Percentiles rank a stretch among this genome's conserved stretches.
Evolutionary conservation across 164 flowering plant species (phyloP).

Genomic region (Malania oleifera): DNA sequence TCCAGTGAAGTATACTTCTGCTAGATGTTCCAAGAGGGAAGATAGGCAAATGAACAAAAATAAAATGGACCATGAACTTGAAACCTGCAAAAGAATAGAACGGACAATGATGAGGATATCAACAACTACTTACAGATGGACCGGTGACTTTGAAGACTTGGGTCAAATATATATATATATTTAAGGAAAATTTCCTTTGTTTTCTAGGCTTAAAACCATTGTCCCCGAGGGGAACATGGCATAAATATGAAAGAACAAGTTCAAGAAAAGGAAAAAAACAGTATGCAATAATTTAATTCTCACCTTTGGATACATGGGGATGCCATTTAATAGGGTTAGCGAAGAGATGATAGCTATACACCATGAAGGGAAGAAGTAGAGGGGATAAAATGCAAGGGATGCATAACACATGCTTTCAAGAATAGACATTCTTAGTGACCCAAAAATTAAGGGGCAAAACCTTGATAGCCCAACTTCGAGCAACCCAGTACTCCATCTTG

Average conservation of each 20-base stretch:
- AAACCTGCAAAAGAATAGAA: constrained; percentile 20
- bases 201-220: too few relatives aligned
- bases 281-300: too few relatives aligned
- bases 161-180: too few relatives aligned
- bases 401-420: constrained; percentile 33
- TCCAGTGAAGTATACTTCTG: constrained; percentile 26
- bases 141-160: too few relatives aligned
- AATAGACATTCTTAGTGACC: constrained; percentile 25
- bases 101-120: too few relatives aligned
- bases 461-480: constrained; percentile 30
- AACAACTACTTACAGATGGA: too few relatives aligned
- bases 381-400: constrained; percentile 15
- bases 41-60: constrained; percentile 25
- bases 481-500: constrained; percentile 39
- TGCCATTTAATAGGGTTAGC: constrained; percentile 36
- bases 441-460: constrained; percentile 33
- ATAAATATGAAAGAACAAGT: too few relatives aligned
- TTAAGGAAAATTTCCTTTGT: too few relatives aligned
- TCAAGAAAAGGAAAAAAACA: too few relatives aligned
- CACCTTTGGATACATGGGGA: constrained; percentile 39
- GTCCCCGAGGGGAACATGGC: too few relatives aligned
- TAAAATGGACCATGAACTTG: constrained; percentile 20
- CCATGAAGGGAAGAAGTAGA: constrained; percentile 27
- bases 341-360: constrained; percentile 36
- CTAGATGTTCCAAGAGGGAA: constrained; percentile 19